These are phyloP conservation scores for Rhizophlyctis rosea DNA, from an alignment of 192 early-diverging fungal genomes.

Conservation along the genomic window DNA sequence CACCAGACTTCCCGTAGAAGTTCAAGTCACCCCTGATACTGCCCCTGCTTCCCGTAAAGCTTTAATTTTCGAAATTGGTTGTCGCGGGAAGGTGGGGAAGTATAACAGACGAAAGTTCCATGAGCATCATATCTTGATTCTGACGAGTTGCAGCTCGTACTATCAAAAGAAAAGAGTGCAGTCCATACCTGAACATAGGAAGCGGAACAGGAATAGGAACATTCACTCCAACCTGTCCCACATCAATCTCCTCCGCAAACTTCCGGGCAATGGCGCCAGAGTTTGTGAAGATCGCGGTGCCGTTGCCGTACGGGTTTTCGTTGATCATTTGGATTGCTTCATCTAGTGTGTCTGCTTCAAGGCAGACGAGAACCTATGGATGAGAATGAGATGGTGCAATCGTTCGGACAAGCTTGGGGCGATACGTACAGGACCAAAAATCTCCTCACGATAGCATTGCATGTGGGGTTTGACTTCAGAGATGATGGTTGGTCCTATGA, in stretches of 20 bases:
- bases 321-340: conserved; percentile 90
- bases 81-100: too few relatives aligned
- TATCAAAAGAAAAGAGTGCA: too few relatives aligned
- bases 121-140: too few relatives aligned
- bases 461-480: conserved; percentile 70
- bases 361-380: conserved; percentile 67
- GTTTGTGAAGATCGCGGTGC: conserved; percentile 76
- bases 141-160: too few relatives aligned
- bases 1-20: conserved; percentile 70
- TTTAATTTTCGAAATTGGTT: too few relatives aligned
- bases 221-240: conserved; percentile 85
- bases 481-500: conserved; percentile 91
- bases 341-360: conserved; percentile 82
- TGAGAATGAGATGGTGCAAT: too few relatives aligned
- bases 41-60: conserved; percentile 84
- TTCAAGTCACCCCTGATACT: conserved; percentile 93
- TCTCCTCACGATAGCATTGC: conserved; percentile 90
- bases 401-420: too few relatives aligned
- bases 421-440: conserved; percentile 91
- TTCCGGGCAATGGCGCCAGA: conserved; percentile 83
- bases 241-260: conserved; percentile 86
- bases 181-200: conserved; percentile 79
- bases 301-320: conserved; percentile 80
- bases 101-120: too few relatives aligned
- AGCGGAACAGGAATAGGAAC: conserved; percentile 96